Evolutionary conservation across 2,329 filamentous ascomycete genomes (phyloP).

Genomic region (Diplodia scrobiculata): DNA sequence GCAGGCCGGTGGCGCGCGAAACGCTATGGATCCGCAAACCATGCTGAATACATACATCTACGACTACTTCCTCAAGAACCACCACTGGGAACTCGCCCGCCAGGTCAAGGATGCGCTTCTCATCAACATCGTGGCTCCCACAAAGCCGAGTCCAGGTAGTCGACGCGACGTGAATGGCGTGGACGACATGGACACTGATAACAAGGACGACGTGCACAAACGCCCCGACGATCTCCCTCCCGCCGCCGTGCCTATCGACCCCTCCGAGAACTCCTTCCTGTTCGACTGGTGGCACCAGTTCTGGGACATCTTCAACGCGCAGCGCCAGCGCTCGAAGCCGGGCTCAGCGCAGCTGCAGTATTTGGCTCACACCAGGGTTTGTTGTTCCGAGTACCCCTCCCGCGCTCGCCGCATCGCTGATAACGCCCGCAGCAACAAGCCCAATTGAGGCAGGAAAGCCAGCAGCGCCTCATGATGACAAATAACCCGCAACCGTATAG

Average conservation of each 20-base stretch:
- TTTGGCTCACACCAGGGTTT: conserved; percentile 79
- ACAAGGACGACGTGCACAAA: conserved; percentile 77
- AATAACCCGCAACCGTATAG: conserved; percentile 61
- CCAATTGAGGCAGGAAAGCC: conserved; percentile 68
- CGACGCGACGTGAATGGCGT: conserved; percentile 66
- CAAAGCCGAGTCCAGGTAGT: conserved; percentile 63
- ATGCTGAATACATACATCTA: conserved; percentile 85
- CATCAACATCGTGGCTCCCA: conserved; percentile 55
- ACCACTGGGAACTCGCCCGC: conserved; percentile 81
- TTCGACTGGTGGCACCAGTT: conserved; percentile 97
- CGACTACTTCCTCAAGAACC: conserved; percentile 84
- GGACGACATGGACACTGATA: conserved; percentile 82
- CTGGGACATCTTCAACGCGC: conserved; percentile 90
- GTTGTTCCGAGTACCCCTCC: conserved; percentile 31
- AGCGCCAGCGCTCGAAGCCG: conserved; percentile 57
- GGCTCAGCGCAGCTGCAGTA: conserved; percentile 68
- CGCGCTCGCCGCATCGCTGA: conserved; percentile 29
- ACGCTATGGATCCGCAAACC: conserved; percentile 49
- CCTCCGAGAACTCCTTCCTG: conserved; percentile 78
- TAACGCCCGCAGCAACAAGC: conserved; percentile 60
- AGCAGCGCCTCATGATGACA: conserved; percentile 74
- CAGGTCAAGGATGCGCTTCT: conserved; percentile 60
- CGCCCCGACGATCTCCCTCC: conserved; percentile 77
- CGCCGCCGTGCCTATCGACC: conserved; percentile 64
- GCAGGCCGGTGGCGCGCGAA: conserved; percentile 53